Evolutionary conservation across 208 protist species (phyloP).

Genomic region (Trypanosoma brucei): DNA sequence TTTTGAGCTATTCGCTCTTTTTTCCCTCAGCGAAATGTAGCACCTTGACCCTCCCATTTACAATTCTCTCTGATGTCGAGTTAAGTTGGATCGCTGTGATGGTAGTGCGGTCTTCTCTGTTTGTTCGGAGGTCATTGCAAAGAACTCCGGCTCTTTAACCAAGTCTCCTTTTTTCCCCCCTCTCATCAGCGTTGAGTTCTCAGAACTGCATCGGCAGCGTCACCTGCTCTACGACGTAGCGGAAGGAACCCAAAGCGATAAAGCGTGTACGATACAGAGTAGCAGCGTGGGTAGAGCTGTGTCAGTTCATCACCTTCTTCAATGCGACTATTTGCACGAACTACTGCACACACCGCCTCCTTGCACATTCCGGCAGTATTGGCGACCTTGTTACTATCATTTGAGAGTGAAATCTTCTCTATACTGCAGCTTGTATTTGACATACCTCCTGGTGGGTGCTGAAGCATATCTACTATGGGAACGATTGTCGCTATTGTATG

Average conservation of each 20-base stretch:
- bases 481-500: conserved; percentile 35
- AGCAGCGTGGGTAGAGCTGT: conserved; percentile 39
- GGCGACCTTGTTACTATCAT: not conserved
- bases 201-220: conserved; percentile 1
- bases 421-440: conserved; percentile 24
- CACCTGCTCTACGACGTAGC: conserved; percentile 31
- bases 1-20: too few species aligned
- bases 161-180: not conserved
- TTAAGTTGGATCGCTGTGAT: too few species aligned
- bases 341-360: conserved; percentile 21
- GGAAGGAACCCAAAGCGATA: conserved; percentile 64
- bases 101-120: too few species aligned
- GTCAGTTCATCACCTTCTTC: conserved; percentile 55
- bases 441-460: conserved; percentile 34
- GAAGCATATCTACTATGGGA: conserved; percentile 59
- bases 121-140: too few species aligned
- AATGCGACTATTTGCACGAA: conserved; percentile 31
- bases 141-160: not conserved
- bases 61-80: too few species aligned
- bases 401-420: not conserved
- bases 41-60: too few species aligned
- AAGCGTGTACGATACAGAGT: conserved; percentile 62
- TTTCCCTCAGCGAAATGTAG: too few species aligned
- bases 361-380: not conserved
- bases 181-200: conserved; percentile 5